These are phyloP conservation scores for Leishmania mexicana DNA, from an alignment of 208 protist species.

Conservation along the genomic window DNA sequence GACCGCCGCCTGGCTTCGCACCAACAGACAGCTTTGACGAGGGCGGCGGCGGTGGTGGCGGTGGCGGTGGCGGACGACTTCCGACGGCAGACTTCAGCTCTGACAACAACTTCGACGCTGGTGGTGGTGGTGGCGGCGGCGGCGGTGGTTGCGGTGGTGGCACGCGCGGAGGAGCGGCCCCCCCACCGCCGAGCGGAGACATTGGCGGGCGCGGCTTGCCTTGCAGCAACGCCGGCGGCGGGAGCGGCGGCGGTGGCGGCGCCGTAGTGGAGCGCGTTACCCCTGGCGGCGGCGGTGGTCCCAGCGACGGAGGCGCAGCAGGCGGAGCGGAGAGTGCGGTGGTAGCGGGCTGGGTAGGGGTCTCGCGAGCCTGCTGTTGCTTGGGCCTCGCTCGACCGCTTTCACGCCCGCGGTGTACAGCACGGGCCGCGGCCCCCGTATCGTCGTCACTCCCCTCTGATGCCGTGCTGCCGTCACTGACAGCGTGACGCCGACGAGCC, in stretches of 20 bases:
- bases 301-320: neutral
- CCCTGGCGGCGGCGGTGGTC: conserved; percentile 31
- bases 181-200: neutral
- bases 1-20: conserved; percentile 1
- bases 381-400: neutral
- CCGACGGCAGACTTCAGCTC: conserved; percentile 9
- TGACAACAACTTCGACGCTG: conserved; percentile 10
- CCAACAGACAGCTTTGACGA: neutral
- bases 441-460: neutral
- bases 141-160: conserved; percentile 13
- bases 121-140: conserved; percentile 32
- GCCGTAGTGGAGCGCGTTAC: conserved; percentile 30
- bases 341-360: neutral
- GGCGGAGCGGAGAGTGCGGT: neutral
- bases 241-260: conserved; percentile 37
- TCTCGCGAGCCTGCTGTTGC: neutral
- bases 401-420: neutral
- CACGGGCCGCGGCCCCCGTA: conserved; percentile 1
- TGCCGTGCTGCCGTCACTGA: neutral
- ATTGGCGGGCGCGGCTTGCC: conserved; percentile 14
- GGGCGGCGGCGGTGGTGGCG: neutral
- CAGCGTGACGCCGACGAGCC: neutral
- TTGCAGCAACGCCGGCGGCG: conserved; percentile 12
- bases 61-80: conserved; percentile 4
- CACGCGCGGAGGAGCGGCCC: neutral